Evolutionary conservation across 345 rosid species (phyloP).

Genomic region (Moringa oleifera): DNA sequence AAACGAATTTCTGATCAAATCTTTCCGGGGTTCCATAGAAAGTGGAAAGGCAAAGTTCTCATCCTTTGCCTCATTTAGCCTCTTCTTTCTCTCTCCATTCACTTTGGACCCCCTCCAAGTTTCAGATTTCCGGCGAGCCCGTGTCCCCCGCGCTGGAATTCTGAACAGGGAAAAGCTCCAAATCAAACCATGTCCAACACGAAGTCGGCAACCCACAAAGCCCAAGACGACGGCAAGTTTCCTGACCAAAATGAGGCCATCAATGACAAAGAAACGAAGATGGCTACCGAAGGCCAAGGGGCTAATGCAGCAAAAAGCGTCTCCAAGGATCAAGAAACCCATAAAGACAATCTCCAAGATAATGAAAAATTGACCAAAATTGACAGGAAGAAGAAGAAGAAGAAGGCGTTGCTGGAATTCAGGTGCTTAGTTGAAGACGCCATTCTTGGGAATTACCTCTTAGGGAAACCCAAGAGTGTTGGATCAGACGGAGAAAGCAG

Average conservation of each 20-base stretch:
- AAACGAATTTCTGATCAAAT: background rate
- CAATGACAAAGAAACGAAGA: too few species aligned
- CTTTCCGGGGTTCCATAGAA: background rate
- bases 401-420: constrained; percentile 38
- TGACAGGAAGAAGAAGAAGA: constrained; percentile 24
- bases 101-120: background rate
- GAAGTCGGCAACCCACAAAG: background rate
- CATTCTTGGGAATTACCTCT: constrained; percentile 34
- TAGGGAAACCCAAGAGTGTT: constrained; percentile 15
- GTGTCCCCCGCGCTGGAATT: background rate
- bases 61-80: background rate
- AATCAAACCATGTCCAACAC: background rate
- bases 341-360: background rate
- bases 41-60: background rate
- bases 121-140: background rate
- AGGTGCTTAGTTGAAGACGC: constrained; percentile 44
- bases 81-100: background rate
- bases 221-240: background rate
- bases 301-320: background rate
- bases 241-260: background rate
- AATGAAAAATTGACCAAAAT: background rate
- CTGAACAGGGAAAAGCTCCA: background rate
- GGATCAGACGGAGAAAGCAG: constrained; percentile 1
- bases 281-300: background rate
- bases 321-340: background rate